Evolutionary conservation across 1,284 basidiomycete species (phyloP).

Genomic region (Pisolithus thermaeus): DNA sequence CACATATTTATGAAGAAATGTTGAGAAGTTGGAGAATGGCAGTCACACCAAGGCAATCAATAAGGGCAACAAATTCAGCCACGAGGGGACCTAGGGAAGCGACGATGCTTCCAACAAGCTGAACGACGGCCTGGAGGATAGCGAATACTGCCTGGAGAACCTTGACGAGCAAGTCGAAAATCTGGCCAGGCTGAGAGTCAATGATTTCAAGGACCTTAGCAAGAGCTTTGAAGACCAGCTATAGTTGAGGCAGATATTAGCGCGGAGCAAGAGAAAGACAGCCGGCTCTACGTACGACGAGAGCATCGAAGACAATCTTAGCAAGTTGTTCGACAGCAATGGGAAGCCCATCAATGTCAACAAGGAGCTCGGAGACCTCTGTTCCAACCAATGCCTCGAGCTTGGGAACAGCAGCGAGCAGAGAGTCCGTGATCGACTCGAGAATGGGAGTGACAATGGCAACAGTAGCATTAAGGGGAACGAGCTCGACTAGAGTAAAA

Average conservation of each 20-base stretch:
- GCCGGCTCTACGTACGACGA: constrained; percentile 13
- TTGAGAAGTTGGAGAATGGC: constrained; percentile 8
- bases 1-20: constrained; percentile 9
- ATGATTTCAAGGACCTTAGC: constrained; percentile 32
- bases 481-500: constrained; percentile 25
- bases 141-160: constrained; percentile 26
- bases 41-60: constrained; percentile 12
- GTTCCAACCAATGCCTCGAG: constrained; percentile 32
- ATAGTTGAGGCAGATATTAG: background rate
- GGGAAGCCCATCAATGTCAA: constrained; percentile 24
- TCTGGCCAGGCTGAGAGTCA: constrained; percentile 14
- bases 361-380: constrained; percentile 27
- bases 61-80: constrained; percentile 11
- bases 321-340: constrained; percentile 29
- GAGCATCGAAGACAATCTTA: constrained; percentile 24
- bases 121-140: constrained; percentile 26
- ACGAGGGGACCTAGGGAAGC: constrained; percentile 13
- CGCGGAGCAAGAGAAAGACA: constrained; percentile 2
- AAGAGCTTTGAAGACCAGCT: constrained; percentile 34
- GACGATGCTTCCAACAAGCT: constrained; percentile 27
- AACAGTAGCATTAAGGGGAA: constrained; percentile 25
- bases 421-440: constrained; percentile 25
- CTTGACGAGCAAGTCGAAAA: constrained; percentile 23
- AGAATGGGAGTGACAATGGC: constrained; percentile 25
- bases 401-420: constrained; percentile 26